A percentile compares a stretch with the other conserved stretches of the same genome.
phyloP scores from a whole-genome alignment of 331 rosid species.

The Rosa hybrid region DNA sequence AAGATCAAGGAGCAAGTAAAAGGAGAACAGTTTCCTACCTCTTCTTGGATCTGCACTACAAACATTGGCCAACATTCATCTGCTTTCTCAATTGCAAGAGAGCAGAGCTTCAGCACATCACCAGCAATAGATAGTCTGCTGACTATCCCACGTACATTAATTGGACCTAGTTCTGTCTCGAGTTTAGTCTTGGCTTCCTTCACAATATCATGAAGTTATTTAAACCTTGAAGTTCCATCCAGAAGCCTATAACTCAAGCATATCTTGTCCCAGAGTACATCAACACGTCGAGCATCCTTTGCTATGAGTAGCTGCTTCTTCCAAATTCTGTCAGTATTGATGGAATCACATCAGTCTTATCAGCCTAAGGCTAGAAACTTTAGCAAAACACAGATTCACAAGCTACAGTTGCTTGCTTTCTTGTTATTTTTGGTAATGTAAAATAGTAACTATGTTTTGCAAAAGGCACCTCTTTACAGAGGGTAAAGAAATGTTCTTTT shows the following conservation, averaged over 20 bases:
- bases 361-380: too few species aligned
- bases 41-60: conserved; percentile 57
- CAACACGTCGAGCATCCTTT: too few species aligned
- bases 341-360: too few species aligned
- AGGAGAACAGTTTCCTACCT: conserved; percentile 55
- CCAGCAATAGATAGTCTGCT: conserved; percentile 92
- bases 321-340: too few species aligned
- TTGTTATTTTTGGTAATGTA: too few species aligned
- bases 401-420: too few species aligned
- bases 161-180: conserved; percentile 87
- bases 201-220: conserved; percentile 75
- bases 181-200: conserved; percentile 85
- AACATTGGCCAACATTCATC: conserved; percentile 64
- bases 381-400: too few species aligned
- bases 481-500: too few species aligned
- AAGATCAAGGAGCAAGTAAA: conserved; percentile 22
- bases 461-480: too few species aligned
- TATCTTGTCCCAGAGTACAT: conserved; percentile 84
- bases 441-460: too few species aligned
- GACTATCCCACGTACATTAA: conserved; percentile 91
- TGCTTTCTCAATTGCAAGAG: conserved; percentile 85
- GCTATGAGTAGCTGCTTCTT: too few species aligned
- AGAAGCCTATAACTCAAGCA: conserved; percentile 90
- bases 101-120: conserved; percentile 85
- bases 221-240: conserved; percentile 76